phyloP scores from a whole-genome alignment of 1,284 basidiomycete genomes.

The Ganoderma lingzhi region DNA sequence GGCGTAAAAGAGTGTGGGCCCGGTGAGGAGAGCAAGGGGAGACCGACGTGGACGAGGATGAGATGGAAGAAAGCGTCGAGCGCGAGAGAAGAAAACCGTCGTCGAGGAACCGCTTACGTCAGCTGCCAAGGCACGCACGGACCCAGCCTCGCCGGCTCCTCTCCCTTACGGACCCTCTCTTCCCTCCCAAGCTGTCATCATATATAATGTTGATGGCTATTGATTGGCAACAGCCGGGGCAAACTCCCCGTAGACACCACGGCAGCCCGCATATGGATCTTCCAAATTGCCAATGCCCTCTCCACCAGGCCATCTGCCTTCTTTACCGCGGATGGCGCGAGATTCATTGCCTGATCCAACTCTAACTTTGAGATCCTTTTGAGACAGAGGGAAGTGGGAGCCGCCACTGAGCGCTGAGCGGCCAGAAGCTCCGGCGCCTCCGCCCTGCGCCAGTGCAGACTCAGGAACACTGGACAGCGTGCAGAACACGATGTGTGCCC shows the following conservation, averaged over 20 bases:
- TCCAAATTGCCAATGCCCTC: background rate
- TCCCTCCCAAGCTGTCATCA: background rate
- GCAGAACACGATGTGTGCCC: conserved; percentile 16
- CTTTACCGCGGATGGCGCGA: background rate
- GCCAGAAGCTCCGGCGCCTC: conserved; percentile 1
- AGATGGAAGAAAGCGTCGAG: conserved; percentile 24
- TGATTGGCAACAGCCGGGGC: conserved; percentile 6
- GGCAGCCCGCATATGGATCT: background rate
- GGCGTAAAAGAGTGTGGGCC: conserved; percentile 45
- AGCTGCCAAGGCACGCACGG: conserved; percentile 36
- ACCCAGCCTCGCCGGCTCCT: conserved; percentile 19
- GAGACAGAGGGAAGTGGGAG: too few species aligned
- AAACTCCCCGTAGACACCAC: background rate
- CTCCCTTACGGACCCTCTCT: background rate
- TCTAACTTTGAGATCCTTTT: background rate
- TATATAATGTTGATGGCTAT: background rate
- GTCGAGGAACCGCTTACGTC: conserved; percentile 32
- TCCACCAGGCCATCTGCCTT: background rate
- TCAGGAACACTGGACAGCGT: conserved; percentile 9
- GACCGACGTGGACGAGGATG: conserved; percentile 31
- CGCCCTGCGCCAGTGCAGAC: background rate
- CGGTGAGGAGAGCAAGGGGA: conserved; percentile 35
- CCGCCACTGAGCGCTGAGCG: too few species aligned
- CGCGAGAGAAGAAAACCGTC: conserved; percentile 33
- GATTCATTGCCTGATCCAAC: background rate